Evolutionary conservation across 192 early-diverging fungal species (phyloP).

Genomic region (Entomortierella lignicola): DNA sequence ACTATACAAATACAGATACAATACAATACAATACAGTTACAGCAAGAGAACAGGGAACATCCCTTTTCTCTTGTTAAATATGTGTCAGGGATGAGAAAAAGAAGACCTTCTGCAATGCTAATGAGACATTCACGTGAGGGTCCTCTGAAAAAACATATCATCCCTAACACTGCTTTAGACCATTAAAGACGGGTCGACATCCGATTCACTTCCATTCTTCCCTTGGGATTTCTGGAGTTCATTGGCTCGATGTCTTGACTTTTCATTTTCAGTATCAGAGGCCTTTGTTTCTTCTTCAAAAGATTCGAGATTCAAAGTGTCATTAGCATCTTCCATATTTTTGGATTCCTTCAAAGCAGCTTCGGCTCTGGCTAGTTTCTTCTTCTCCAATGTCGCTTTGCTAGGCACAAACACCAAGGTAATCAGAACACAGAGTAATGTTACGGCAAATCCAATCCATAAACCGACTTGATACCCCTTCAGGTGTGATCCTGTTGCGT

Average conservation of each 20-base stretch:
- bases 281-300: not conserved
- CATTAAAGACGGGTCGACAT: not conserved
- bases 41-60: not conserved
- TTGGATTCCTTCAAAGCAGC: not conserved
- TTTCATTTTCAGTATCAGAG: not conserved
- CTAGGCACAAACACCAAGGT: constrained; percentile 48
- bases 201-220: not conserved
- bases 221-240: not conserved
- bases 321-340: not conserved
- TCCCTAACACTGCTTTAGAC: constrained; percentile 2
- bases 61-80: not conserved
- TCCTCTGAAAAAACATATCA: constrained; percentile 45
- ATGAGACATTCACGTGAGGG: no score
- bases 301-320: not conserved
- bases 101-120: not conserved
- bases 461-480: constrained; percentile 48
- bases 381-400: constrained; percentile 43
- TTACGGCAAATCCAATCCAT: constrained; percentile 50
- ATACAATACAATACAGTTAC: not conserved
- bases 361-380: constrained; percentile 22
- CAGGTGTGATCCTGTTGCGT: constrained; percentile 28
- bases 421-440: constrained; percentile 39
- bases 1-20: not conserved
- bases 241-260: not conserved
- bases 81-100: constrained; percentile 31